Percentiles rank a stretch among this genome's conserved stretches.
These are phyloP conservation scores for Citrus trifoliata DNA, from an alignment of 345 rosid genomes.

Conservation along the genomic window DNA sequence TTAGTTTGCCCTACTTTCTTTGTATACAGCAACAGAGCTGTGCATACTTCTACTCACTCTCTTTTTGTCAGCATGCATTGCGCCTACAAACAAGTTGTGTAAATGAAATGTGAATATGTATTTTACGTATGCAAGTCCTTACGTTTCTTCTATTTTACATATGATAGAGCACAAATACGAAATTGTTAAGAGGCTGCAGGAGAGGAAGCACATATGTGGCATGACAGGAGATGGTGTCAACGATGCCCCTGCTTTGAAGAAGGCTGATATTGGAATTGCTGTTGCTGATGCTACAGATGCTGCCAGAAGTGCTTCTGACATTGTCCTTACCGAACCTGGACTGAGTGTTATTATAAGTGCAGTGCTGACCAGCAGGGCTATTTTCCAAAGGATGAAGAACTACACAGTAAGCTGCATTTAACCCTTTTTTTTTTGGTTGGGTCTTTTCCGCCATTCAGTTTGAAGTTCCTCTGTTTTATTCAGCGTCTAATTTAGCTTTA, in stretches of 20 bases:
- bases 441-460: background rate
- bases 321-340: slow-evolving; percentile 96
- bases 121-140: background rate
- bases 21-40: background rate
- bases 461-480: background rate
- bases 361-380: slow-evolving; percentile 87
- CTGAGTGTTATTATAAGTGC: slow-evolving; percentile 90
- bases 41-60: background rate
- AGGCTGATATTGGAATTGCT: slow-evolving; percentile 96
- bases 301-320: slow-evolving; percentile 90
- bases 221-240: slow-evolving; percentile 98
- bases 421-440: background rate
- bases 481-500: slow-evolving; percentile 6
- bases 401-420: slow-evolving; percentile 59
- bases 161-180: slow-evolving; percentile 82
- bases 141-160: slow-evolving; percentile 5
- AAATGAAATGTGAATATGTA: background rate
- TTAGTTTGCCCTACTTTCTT: background rate
- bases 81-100: background rate
- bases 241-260: slow-evolving; percentile 93
- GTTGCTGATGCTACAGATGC: slow-evolving; percentile 98
- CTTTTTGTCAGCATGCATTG: background rate
- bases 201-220: slow-evolving; percentile 87
- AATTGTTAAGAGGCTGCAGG: slow-evolving; percentile 81
- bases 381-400: slow-evolving; percentile 96